Evolutionary conservation across 2,329 filamentous ascomycete species (phyloP).

Genomic region (Alternaria metachromatica): DNA sequence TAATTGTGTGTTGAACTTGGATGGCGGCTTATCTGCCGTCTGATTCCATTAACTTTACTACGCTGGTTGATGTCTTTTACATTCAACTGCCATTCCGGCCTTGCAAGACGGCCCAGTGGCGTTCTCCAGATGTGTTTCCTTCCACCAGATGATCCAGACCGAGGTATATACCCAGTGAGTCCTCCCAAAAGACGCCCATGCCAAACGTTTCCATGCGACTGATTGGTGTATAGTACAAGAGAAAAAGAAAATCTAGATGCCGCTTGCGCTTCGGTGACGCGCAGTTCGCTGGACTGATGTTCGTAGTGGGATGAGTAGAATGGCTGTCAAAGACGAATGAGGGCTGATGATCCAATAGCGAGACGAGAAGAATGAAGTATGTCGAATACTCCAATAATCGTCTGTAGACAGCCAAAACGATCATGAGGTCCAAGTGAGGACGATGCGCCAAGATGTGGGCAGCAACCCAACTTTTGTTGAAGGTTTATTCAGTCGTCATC

Average conservation of each 20-base stretch:
- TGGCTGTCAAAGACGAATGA: neutral
- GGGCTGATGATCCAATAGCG: neutral
- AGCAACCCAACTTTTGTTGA: neutral
- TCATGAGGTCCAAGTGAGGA: neutral
- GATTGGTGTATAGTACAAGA: slow-evolving; percentile 21
- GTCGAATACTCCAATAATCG: neutral
- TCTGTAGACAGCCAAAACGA: neutral
- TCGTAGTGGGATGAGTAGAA: neutral
- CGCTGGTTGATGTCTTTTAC: neutral
- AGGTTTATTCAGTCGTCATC: slow-evolving; percentile 35
- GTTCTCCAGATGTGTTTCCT: neutral
- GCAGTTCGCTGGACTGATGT: neutral
- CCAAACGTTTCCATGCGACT: slow-evolving; percentile 9
- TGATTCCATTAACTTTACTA: slow-evolving; percentile 12
- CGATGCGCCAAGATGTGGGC: neutral
- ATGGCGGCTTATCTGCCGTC: slow-evolving; percentile 78
- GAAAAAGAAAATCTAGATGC: slow-evolving; percentile 11
- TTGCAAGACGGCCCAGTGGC: neutral
- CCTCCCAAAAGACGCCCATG: slow-evolving; percentile 14
- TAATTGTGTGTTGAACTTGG: slow-evolving; percentile 84
- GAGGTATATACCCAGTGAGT: slow-evolving; percentile 19
- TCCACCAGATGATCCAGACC: slow-evolving; percentile 6
- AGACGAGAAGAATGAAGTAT: neutral
- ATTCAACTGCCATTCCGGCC: slow-evolving; percentile 1
- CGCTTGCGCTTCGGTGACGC: neutral